Evolutionary conservation across 352 stramenopile species (phyloP).

Genomic region (Poterioochromonas sp.): DNA sequence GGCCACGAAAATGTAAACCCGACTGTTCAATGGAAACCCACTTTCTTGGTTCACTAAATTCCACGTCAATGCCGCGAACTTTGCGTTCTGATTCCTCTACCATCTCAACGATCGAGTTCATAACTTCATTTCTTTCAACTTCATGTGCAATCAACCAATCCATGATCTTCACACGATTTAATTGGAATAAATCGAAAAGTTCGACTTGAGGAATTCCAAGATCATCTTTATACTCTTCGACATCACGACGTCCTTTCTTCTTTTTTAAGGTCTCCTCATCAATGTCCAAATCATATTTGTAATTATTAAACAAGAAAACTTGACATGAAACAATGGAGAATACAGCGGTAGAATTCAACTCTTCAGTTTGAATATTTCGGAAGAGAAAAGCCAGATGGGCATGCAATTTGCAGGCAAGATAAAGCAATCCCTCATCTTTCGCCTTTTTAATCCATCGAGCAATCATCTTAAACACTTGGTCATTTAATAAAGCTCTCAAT

Average conservation of each 20-base stretch:
- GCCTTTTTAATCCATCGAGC: conserved; percentile 73
- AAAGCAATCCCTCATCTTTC: conserved; percentile 56
- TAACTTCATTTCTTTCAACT: conserved; percentile 52
- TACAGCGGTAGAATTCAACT: conserved; percentile 54
- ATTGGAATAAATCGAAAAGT: conserved; percentile 75
- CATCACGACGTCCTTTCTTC: conserved; percentile 31
- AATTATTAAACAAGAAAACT: conserved; percentile 72
- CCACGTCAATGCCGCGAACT: not conserved
- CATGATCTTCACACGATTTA: conserved; percentile 66
- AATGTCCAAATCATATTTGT: conserved; percentile 54
- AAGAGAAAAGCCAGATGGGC: conserved; percentile 48
- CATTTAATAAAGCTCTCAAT: conserved; percentile 51
- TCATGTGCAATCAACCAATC: conserved; percentile 63
- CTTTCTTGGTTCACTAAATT: conserved; percentile 47
- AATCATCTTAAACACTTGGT: conserved; percentile 69
- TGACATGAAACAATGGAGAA: conserved; percentile 55
- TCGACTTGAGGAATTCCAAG: conserved; percentile 69
- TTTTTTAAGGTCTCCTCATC: conserved; percentile 21
- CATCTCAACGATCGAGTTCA: conserved; percentile 35
- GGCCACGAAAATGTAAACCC: conserved; percentile 46
- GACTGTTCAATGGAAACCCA: conserved; percentile 64
- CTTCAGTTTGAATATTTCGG: conserved; percentile 43
- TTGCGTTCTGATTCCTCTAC: conserved; percentile 26
- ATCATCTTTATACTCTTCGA: conserved; percentile 28
- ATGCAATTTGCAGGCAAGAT: conserved; percentile 65